phyloP scores from a whole-genome alignment of 306 rosid species.

The Medicago lupulina region DNA sequence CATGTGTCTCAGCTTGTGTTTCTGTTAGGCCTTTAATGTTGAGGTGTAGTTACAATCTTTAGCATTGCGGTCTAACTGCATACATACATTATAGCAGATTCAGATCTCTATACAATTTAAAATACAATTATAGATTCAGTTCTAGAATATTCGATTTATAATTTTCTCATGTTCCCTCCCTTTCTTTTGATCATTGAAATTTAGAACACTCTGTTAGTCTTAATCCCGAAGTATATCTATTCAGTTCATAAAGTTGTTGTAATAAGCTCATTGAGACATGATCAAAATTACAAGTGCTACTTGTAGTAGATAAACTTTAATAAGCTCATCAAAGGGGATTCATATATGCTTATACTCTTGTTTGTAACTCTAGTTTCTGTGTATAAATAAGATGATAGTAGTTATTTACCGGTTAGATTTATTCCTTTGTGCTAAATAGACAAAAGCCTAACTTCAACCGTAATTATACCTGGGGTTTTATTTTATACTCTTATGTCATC shows the following conservation, averaged over 20 bases:
- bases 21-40: background rate
- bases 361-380: too few species aligned
- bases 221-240: conserved; percentile 3
- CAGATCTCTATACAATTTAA: background rate
- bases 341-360: too few species aligned
- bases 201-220: conserved; percentile 6
- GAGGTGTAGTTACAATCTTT: background rate
- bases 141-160: conserved; percentile 1
- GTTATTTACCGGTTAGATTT: too few species aligned
- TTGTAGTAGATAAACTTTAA: too few species aligned
- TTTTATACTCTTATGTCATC: conserved; percentile 9
- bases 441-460: background rate
- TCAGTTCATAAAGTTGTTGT: background rate
- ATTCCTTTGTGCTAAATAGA: background rate
- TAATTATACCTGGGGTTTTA: conserved; percentile 12
- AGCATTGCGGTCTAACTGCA: background rate
- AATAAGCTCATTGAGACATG: conserved; percentile 15
- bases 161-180: conserved; percentile 4
- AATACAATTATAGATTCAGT: background rate
- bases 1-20: background rate
- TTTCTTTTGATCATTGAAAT: background rate
- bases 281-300: background rate
- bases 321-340: too few species aligned
- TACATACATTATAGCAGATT: background rate
- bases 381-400: too few species aligned